phyloP scores from a whole-genome alignment of 2,329 filamentous ascomycete species.

The Trichoderma brevicompactum region DNA sequence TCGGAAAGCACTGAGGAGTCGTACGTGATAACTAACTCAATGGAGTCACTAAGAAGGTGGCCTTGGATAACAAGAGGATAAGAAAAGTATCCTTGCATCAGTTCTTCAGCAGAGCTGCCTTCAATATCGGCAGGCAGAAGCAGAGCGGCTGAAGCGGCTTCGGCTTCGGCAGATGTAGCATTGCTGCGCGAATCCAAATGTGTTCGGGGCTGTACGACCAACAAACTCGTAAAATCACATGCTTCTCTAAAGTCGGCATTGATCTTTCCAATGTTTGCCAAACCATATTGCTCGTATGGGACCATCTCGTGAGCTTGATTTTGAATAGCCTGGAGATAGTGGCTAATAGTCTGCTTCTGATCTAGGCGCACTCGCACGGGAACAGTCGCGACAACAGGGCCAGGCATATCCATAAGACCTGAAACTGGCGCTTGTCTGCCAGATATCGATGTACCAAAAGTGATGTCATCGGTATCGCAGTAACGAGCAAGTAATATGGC shows the following conservation, averaged over 20 bases:
- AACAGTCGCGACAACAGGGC: slow-evolving; percentile 31
- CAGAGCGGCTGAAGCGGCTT: background rate
- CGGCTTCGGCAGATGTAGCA: background rate
- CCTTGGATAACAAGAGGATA: slow-evolving; percentile 26
- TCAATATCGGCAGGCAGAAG: slow-evolving; percentile 1
- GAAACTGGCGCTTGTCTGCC: slow-evolving; percentile 31
- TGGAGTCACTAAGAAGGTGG: background rate
- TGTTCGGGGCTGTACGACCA: slow-evolving; percentile 16
- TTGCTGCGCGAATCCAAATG: slow-evolving; percentile 11
- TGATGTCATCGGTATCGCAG: slow-evolving; percentile 30
- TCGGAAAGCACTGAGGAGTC: slow-evolving; percentile 15
- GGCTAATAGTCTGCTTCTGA: slow-evolving; percentile 20
- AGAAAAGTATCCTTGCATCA: slow-evolving; percentile 25
- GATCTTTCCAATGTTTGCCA: slow-evolving; percentile 29
- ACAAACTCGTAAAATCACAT: slow-evolving; percentile 19
- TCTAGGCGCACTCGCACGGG: slow-evolving; percentile 30
- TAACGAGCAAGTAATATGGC: slow-evolving; percentile 32
- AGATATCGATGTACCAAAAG: slow-evolving; percentile 35
- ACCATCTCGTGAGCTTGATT: slow-evolving; percentile 33
- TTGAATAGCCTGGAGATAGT: slow-evolving; percentile 28
- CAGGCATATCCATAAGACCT: slow-evolving; percentile 30
- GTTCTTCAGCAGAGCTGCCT: slow-evolving; percentile 6
- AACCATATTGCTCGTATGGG: slow-evolving; percentile 34
- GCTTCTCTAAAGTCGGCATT: slow-evolving; percentile 3
- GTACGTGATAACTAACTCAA: slow-evolving; percentile 9